Conservation (phyloP, 176 grass and related monocot species). For the Triticum turgidum region DNA sequence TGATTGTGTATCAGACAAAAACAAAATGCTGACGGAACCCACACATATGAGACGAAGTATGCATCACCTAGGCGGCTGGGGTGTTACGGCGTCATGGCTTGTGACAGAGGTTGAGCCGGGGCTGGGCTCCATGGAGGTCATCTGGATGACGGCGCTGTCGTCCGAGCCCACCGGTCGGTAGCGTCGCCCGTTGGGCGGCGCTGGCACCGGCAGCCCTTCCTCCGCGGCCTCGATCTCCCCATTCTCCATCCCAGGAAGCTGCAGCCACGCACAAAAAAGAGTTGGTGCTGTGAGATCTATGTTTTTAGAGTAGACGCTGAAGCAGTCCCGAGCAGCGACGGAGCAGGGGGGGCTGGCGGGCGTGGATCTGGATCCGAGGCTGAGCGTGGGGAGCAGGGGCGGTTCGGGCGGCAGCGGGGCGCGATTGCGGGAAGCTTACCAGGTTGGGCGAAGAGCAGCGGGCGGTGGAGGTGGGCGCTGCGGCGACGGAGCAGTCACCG, state of each 20-base stretch:
- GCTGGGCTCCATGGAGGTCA: constrained; percentile 64
- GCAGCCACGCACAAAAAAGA: background rate
- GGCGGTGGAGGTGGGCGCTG: background rate
- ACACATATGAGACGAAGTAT: constrained; percentile 3
- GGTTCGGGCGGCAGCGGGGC: no score
- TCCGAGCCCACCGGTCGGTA: constrained; percentile 63
- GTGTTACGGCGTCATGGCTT: constrained; percentile 4
- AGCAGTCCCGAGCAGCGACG: background rate
- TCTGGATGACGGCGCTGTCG: constrained; percentile 66
- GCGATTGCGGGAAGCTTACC: constrained; percentile 13
- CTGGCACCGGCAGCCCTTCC: constrained; percentile 54
- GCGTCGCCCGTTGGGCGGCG: constrained; percentile 51
- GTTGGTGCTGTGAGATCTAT: constrained; percentile 25
- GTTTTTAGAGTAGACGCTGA: background rate
- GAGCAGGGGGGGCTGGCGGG: background rate
- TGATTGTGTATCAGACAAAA: background rate
- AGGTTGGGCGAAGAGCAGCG: background rate
- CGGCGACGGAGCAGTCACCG: background rate
- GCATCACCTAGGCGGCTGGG: constrained; percentile 51
- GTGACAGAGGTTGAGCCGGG: constrained; percentile 31
- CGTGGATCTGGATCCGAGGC: constrained; percentile 22
- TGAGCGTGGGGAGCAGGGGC: background rate
- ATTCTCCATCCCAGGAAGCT: constrained; percentile 68
- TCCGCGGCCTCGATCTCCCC: constrained; percentile 66
- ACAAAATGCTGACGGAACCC: background rate